Evolutionary conservation across 768 basidiomycete genomes (phyloP), one percentile per base, ranked within the genome.

Genomic region (Rhizopogon vulgaris): DNA sequence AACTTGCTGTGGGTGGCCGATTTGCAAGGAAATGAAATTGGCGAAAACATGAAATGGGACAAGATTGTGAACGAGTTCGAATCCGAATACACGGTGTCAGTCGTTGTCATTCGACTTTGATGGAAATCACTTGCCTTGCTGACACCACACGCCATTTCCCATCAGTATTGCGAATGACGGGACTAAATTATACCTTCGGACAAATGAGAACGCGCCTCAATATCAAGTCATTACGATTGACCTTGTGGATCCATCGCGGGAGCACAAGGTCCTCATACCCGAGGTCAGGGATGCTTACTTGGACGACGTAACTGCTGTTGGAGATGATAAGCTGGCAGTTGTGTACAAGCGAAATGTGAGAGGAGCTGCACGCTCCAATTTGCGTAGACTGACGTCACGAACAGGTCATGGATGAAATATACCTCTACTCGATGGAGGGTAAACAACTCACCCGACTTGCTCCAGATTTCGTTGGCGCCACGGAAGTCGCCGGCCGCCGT

Each of bases 381-480:
- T 51, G 15, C 11, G 4, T 7, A 48, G 9, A 15, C 51, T 36
- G 7, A 52, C 12, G 10, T 24, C 34, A 14, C 7, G 22, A 48
- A 18, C 53, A 85, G 86, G 86, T 91, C 61, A 85, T 83, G 53
- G 87, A 91, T 60, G 85, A 90, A 66, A 73, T 92, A 30, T 87
- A 89, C 65, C 63, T 93, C 39, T 83, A 87, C 67, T 70, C 78
- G 34, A 70, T 76, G 42, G 64, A 67, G 4, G 89, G 90, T 25
- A 58, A 71, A 56, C 73, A 70, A 45, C 55, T 86, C 47, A 63
- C 67, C 17, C 84, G 82, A 14, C 65, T 92, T 22, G 84, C 78
- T 4, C 67, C 76, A 12, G 80, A 85, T 48, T 83, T 85, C 52
- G 82, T 92, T 37, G 90, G 90, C 22, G 72, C 83, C 4, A 76